These are phyloP conservation scores for Neoboletus brunneissimus DNA, from an alignment of 768 basidiomycete genomes.

Conservation along the genomic window DNA sequence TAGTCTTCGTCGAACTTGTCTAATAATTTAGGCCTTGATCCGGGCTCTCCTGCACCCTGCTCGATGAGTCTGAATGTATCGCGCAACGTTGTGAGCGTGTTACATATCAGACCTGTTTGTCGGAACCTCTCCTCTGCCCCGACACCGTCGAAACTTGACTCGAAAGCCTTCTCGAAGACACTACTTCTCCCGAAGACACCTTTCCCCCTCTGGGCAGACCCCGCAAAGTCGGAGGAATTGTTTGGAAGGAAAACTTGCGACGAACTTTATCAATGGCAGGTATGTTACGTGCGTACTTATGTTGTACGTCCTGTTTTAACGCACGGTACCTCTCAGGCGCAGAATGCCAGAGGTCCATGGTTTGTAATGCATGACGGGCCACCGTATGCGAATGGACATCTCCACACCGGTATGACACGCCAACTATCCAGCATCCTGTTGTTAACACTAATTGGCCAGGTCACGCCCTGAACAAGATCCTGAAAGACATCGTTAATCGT, in stretches of 20 bases:
- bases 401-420: slow-evolving; percentile 78
- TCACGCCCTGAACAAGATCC: slow-evolving; percentile 92
- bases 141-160: slow-evolving; percentile 8
- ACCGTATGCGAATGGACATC: slow-evolving; percentile 93
- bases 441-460: slow-evolving; percentile 44
- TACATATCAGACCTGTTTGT: slow-evolving; percentile 7
- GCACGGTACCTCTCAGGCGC: slow-evolving; percentile 45
- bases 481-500: slow-evolving; percentile 94
- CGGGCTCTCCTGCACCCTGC: too few species aligned
- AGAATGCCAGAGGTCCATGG: slow-evolving; percentile 59
- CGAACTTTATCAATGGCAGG: slow-evolving; percentile 78
- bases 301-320: neutral
- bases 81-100: slow-evolving; percentile 15
- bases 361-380: slow-evolving; percentile 96
- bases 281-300: slow-evolving; percentile 32
- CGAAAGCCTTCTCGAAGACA: slow-evolving; percentile 53
- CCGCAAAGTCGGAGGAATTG: slow-evolving; percentile 55
- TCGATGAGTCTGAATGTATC: slow-evolving; percentile 19
- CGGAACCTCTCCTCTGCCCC: slow-evolving; percentile 16
- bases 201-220: slow-evolving; percentile 72
- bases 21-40: neutral
- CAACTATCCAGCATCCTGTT: neutral
- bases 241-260: slow-evolving; percentile 66
- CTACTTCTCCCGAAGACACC: slow-evolving; percentile 78
- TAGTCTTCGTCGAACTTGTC: too few species aligned